phyloP scores from a whole-genome alignment of 257 asterid species.

The Solanum habrochaites region DNA sequence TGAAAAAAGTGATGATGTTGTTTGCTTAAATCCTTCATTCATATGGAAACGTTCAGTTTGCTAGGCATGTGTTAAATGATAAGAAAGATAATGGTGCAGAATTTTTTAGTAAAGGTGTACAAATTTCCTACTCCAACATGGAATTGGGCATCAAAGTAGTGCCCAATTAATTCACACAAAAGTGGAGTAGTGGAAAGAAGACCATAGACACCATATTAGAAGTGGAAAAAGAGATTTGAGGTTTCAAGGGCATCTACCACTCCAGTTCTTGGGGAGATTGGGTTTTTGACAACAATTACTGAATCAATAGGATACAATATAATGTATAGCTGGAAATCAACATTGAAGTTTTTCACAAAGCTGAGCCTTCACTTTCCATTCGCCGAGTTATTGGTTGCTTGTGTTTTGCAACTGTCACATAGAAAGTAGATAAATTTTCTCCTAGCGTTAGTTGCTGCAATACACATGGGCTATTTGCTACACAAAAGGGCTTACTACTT shows the following conservation, averaged over 20 bases:
- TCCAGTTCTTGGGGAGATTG: background rate
- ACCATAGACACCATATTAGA: background rate
- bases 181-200: background rate
- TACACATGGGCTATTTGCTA: background rate
- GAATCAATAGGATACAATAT: background rate
- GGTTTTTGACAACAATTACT: background rate
- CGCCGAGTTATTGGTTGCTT: background rate
- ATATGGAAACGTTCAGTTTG: background rate
- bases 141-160: background rate
- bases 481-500: background rate
- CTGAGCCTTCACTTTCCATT: rapidly evolving
- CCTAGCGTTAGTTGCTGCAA: too few species aligned
- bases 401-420: background rate
- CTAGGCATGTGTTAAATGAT: background rate
- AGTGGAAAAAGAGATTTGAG: background rate
- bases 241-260: background rate
- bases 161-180: background rate
- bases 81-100: background rate
- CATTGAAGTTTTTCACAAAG: background rate
- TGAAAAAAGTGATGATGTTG: background rate
- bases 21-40: background rate
- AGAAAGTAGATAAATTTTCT: background rate
- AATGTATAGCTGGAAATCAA: background rate
- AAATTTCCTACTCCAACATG: background rate
- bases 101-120: background rate